Evolutionary conservation across 208 protist species (phyloP), one percentile per base, ranked within the genome.

Genomic region (Vickermania spadyakhi): DNA sequence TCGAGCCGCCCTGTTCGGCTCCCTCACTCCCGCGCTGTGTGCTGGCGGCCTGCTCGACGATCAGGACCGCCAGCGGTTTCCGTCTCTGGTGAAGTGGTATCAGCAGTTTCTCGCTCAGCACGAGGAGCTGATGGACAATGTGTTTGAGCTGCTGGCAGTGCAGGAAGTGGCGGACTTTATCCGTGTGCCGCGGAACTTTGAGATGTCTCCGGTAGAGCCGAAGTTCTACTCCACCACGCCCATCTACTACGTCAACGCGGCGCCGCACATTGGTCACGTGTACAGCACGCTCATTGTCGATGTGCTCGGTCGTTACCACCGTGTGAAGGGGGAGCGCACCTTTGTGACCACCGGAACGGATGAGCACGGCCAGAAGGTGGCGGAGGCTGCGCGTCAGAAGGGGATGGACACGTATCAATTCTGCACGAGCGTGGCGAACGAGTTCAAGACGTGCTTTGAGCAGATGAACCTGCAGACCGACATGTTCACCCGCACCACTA

Each of bases 281-380:
- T 97, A 96, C 72, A 82, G 66, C 26, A 91, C 84, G 22, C 80
- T 97, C 42, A 88, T 97, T 62, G 86, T 76, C 49, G 91, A 97
- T 72, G 80, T 89, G 4, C 79, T 94, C 64, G 86, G 80, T 13
- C 81, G 91, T 42, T 97, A 94, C 66, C 85, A 96, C 67, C 80
- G 75, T 18, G 68, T 93, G 25, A 83, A 89, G 28, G 94, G 94
- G 3, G 77, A 91, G 62, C 49, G 82, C 21, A 87, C 96, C 13
- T 91, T 96, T 55, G 95, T 98, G 28, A 78, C 93, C 64, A 99
- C 97, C 3, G 98, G 98, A 31, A 99, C 96, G 0, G 98, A 99
- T 72, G 98, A 99, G 76, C 98, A 99, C 75, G 98, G 98, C 14
- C 84, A 93, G 55, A 99, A 99, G 81, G 84, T 99, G 18, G 81